Conservation (phyloP, 768 basidiomycete species). For the Floccularia luteovirens region DNA sequence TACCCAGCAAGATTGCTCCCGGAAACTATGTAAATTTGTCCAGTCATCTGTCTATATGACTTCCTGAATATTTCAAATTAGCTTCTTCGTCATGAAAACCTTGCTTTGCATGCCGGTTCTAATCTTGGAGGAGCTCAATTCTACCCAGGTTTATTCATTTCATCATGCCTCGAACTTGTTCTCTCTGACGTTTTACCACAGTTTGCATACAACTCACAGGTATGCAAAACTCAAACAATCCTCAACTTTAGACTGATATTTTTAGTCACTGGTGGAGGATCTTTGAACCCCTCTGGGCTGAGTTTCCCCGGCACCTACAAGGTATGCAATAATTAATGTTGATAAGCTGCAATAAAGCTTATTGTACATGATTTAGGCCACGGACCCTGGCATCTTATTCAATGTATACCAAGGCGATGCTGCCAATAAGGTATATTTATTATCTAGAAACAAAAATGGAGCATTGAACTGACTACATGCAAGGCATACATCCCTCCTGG, state of each 20-base stretch:
- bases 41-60: neutral
- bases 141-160: slow-evolving; percentile 16
- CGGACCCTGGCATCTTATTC: slow-evolving; percentile 26
- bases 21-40: slow-evolving; percentile 20
- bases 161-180: neutral
- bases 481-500: slow-evolving; percentile 24
- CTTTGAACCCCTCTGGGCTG: slow-evolving; percentile 25
- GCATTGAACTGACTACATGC: neutral
- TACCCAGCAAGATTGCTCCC: slow-evolving; percentile 27
- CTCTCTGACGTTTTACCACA: slow-evolving; percentile 4
- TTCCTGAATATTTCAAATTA: slow-evolving; percentile 3
- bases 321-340: slow-evolving; percentile 7
- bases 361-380: slow-evolving; percentile 13
- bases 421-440: slow-evolving; percentile 20
- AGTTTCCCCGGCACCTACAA: slow-evolving; percentile 29
- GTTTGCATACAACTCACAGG: slow-evolving; percentile 30
- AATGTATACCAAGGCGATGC: slow-evolving; percentile 27
- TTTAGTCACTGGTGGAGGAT: slow-evolving; percentile 25
- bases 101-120: slow-evolving; percentile 26
- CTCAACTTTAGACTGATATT: neutral
- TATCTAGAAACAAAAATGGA: neutral
- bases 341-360: neutral
- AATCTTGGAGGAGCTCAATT: slow-evolving; percentile 27
- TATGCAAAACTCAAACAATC: slow-evolving; percentile 2
- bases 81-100: slow-evolving; percentile 30